These are phyloP conservation scores for Cyclotella cryptica DNA, from an alignment of 108 stramenopile genomes.

Conservation along the genomic window DNA sequence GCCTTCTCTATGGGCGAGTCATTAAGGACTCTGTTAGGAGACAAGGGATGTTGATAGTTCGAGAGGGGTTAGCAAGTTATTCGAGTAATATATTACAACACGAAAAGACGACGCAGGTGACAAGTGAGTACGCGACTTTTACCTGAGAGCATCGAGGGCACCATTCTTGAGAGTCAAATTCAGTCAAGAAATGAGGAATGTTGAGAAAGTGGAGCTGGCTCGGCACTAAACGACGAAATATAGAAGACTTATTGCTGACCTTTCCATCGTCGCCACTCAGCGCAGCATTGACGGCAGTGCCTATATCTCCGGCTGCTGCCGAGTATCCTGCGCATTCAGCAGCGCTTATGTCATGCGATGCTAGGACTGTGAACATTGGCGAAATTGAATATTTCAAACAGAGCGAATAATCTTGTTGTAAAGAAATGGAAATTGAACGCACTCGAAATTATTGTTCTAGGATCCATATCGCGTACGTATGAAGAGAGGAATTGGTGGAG, in stretches of 20 bases:
- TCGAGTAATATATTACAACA: background rate
- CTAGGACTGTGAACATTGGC: constrained; percentile 74
- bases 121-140: background rate
- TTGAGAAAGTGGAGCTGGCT: background rate
- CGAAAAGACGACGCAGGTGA: background rate
- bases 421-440: background rate
- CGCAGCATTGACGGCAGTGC: constrained; percentile 75
- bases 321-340: constrained; percentile 78
- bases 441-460: constrained; percentile 65
- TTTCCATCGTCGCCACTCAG: constrained; percentile 62
- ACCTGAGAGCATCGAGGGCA: constrained; percentile 71
- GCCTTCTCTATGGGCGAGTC: constrained; percentile 83
- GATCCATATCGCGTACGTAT: constrained; percentile 79
- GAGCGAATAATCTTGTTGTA: constrained; percentile 27
- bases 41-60: background rate
- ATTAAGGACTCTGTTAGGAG: constrained; percentile 51
- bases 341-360: constrained; percentile 83
- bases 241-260: constrained; percentile 36
- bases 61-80: background rate
- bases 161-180: constrained; percentile 50
- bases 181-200: background rate
- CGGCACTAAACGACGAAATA: background rate
- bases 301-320: constrained; percentile 77
- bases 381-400: constrained; percentile 77
- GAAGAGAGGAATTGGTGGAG: constrained; percentile 74